These are phyloP conservation scores for Hymenochaete sp. DNA, from an alignment of 1,284 basidiomycete genomes.

Conservation along the genomic window DNA sequence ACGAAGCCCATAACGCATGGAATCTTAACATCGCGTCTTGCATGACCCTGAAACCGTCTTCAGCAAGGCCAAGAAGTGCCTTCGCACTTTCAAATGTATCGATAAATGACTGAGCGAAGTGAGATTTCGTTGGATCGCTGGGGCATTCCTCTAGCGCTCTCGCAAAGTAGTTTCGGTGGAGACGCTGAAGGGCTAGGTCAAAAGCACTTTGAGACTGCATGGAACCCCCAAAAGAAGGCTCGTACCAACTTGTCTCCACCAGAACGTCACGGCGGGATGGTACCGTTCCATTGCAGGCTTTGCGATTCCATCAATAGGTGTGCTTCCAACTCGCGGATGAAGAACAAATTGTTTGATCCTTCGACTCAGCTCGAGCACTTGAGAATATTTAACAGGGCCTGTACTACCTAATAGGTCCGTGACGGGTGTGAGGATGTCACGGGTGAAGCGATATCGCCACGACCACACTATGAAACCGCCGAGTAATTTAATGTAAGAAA, in stretches of 20 bases:
- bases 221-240: neutral
- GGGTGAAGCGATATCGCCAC: slow-evolving; percentile 16
- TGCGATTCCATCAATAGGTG: slow-evolving; percentile 4
- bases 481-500: neutral
- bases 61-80: no score
- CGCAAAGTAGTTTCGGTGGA: slow-evolving; percentile 20
- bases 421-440: slow-evolving; percentile 13
- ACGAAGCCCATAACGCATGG: no score
- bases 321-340: neutral
- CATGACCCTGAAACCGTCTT: no score
- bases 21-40: no score
- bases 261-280: neutral
- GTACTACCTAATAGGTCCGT: slow-evolving; percentile 13
- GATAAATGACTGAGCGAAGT: slow-evolving; percentile 19
- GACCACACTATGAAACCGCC: neutral
- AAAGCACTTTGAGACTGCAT: neutral
- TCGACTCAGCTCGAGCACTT: slow-evolving; percentile 19
- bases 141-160: slow-evolving; percentile 17
- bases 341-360: slow-evolving; percentile 13
- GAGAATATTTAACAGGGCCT: slow-evolving; percentile 16
- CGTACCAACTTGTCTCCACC: slow-evolving; percentile 7
- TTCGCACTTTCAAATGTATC: slow-evolving; percentile 17
- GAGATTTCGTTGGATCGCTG: slow-evolving; percentile 17
- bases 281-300: no score
- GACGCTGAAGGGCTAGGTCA: slow-evolving; percentile 7